Evolutionary conservation across 345 rosid genomes (phyloP), one percentile per base, ranked within the genome.

Genomic region (Corchorus capsularis): DNA sequence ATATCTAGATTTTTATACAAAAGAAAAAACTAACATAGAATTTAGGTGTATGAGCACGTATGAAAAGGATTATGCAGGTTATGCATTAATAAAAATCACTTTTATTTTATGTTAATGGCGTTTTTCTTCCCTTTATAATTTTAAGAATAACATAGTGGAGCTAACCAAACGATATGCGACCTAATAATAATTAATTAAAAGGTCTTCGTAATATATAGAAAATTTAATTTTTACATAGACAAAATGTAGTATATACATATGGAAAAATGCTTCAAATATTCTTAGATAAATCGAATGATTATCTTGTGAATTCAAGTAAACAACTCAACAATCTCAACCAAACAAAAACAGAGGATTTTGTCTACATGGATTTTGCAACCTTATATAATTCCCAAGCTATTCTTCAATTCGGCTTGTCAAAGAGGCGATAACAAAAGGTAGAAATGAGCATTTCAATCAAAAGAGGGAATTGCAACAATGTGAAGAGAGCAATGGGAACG

Each of bases 381-480:
- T 2, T 10, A 12, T 1, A 10, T 13, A 2, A 2, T 10, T 17
- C 27, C 6, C 1, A 20, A 46, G 22, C 57, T 27, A 69, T 14
- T 49, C 15, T 69, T 46, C n/a, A n/a, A n/a, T n/a, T n/a, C 1
- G 72, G 5, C n/a, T 32, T 61, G n/a, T 9, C 6, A 5, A 73
- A 73, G 56, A 73, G 16, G 22, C 54, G 55, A 27, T 27, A 11
- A 41, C 67, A 7, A 34, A 27, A 73, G 2, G 76, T 73, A 4
- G 76, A 73, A 22, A 43, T 5, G 12, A 80, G 47, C 82, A 80
- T 67, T 53, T 83, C 84, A 20, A 76, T 63, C 14, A 83, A 54
- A 17, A 80, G 79, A 22, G 86, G 84, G 19, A 83, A 80, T 46
- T 83, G 84, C 9, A 78, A 74, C 57, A 78, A 47, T 14, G 78